Percentiles rank a stretch among this genome's conserved stretches.
Conservation (phyloP, 768 basidiomycete species). For the Leucosporidium yakuticum region DNA sequence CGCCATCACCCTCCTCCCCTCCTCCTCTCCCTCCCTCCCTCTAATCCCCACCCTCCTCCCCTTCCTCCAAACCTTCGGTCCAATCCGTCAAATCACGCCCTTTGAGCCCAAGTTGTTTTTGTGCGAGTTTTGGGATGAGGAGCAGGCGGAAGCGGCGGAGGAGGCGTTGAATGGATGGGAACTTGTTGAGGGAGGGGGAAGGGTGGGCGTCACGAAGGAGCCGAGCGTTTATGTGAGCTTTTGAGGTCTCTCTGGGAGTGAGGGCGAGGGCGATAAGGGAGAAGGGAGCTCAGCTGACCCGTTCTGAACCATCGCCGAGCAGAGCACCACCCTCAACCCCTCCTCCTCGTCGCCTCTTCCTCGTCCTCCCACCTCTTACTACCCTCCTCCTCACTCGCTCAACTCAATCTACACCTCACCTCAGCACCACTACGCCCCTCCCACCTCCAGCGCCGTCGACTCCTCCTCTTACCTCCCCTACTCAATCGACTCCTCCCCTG, state of each 20-base stretch:
- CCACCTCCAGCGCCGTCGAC: too few species aligned
- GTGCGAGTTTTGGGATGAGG: slow-evolving; percentile 64
- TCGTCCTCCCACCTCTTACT: too few species aligned
- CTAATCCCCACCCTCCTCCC: slow-evolving; percentile 42
- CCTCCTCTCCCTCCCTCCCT: background rate
- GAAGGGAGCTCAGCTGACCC: too few species aligned
- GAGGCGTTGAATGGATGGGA: slow-evolving; percentile 51
- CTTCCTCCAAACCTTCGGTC: slow-evolving; percentile 41
- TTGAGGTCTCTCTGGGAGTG: background rate
- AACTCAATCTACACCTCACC: too few species aligned
- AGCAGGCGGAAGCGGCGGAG: slow-evolving; percentile 55
- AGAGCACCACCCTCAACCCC: too few species aligned
- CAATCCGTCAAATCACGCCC: slow-evolving; percentile 1
- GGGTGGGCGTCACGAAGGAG: slow-evolving; percentile 49
- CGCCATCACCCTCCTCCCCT: slow-evolving; percentile 9
- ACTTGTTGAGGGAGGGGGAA: slow-evolving; percentile 52
- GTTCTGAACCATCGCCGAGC: too few species aligned
- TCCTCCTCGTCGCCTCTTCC: too few species aligned
- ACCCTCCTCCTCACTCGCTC: too few species aligned
- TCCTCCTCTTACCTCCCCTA: too few species aligned
- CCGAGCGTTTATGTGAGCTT: slow-evolving; percentile 22
- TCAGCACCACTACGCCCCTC: too few species aligned
- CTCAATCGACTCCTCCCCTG: too few species aligned
- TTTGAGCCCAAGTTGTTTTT: slow-evolving; percentile 47
- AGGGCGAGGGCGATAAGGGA: too few species aligned